phyloP scores from a whole-genome alignment of 495 filamentous ascomycete genomes.

The Penicillium soppii region DNA sequence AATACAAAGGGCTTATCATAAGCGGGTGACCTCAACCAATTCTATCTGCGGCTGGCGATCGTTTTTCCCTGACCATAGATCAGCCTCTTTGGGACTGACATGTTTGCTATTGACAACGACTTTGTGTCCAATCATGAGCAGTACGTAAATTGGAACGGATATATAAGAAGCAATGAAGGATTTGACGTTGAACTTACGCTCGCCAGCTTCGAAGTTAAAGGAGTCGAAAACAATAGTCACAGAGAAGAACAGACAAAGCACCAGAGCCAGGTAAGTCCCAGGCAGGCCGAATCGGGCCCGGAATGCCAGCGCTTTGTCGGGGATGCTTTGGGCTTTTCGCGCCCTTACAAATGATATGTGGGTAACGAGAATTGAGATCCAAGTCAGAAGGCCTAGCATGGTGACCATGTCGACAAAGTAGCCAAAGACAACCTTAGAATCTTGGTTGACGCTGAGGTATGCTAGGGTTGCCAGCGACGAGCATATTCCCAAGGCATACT shows the following conservation, averaged over 20 bases:
- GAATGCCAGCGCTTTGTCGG: conserved; percentile 62
- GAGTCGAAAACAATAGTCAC: conserved; percentile 71
- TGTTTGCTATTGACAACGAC: conserved; percentile 47
- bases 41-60: neutral
- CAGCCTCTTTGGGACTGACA: conserved; percentile 53
- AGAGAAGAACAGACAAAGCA: conserved; percentile 66
- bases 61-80: conserved; percentile 57
- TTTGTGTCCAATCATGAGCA: conserved; percentile 69
- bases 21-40: neutral
- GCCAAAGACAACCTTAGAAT: conserved; percentile 63
- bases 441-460: conserved; percentile 67
- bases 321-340: conserved; percentile 66
- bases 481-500: conserved; percentile 62
- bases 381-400: conserved; percentile 64
- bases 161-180: conserved; percentile 77
- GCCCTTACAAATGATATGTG: conserved; percentile 76
- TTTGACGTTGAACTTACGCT: conserved; percentile 53
- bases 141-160: conserved; percentile 72
- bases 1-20: no score
- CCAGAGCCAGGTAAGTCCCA: conserved; percentile 64
- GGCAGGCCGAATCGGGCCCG: conserved; percentile 67
- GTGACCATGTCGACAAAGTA: conserved; percentile 80
- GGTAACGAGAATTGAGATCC: conserved; percentile 76
- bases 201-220: conserved; percentile 43
- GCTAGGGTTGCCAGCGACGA: conserved; percentile 62